phyloP scores from a whole-genome alignment of 2,329 filamentous ascomycete species.

The Pezicula rhizophila region DNA sequence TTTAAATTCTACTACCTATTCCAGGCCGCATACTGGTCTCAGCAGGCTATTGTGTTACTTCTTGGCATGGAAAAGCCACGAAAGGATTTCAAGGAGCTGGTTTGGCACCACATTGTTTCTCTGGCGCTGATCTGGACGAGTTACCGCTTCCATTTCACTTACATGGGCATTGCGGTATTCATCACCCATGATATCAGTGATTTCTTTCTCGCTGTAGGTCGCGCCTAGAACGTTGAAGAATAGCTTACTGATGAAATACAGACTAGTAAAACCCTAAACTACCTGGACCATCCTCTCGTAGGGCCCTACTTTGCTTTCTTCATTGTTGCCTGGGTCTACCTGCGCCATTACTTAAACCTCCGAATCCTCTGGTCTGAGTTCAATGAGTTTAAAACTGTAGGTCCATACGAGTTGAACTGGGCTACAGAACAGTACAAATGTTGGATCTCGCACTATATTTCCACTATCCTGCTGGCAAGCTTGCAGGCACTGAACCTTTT shows the following conservation, averaged over 20 bases:
- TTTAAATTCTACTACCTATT: conserved; percentile 98
- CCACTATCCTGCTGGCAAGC: conserved; percentile 54
- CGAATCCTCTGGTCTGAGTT: conserved; percentile 70
- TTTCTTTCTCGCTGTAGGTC: conserved; percentile 84
- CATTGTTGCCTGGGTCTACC: conserved; percentile 79
- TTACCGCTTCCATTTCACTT: conserved; percentile 95
- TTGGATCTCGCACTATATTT: conserved; percentile 61
- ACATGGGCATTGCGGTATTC: conserved; percentile 89
- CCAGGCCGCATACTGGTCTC: conserved; percentile 90
- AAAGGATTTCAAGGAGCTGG: conserved; percentile 92
- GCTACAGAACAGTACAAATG: conserved; percentile 73
- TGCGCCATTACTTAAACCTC: conserved; percentile 80
- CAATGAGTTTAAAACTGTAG: conserved; percentile 68
- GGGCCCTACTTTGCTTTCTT: conserved; percentile 80
- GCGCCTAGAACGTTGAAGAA: not conserved
- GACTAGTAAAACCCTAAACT: conserved; percentile 90
- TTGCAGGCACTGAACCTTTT: conserved; percentile 75
- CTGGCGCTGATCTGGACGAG: conserved; percentile 76
- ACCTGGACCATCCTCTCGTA: conserved; percentile 74
- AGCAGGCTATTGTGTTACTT: conserved; percentile 83
- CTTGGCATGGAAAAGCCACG: conserved; percentile 86
- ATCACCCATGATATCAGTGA: conserved; percentile 92
- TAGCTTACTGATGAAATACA: conserved; percentile 28
- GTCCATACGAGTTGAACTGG: conserved; percentile 73
- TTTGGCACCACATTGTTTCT: conserved; percentile 86